Base-by-base conservation (phyloP, 2,329 filamentous ascomycete species). In the Hyphodiscus sp. region DNA sequence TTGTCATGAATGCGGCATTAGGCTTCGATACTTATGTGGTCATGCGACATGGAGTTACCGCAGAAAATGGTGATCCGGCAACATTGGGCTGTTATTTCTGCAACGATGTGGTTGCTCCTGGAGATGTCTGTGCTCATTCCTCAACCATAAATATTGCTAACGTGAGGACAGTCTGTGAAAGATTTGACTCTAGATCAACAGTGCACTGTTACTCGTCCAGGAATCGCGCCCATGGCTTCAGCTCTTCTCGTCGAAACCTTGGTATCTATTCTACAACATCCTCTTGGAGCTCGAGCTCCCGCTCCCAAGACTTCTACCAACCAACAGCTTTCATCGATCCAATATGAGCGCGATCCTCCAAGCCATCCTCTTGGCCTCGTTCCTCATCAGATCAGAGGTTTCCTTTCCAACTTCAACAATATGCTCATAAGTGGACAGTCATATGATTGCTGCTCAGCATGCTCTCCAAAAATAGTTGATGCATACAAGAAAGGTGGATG, bases 21-120 rank as follows among this genome's bases (percentile, higher is more conserved):
- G 94, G 94, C 0, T 99, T 99, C 66, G 94, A 99, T 71, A 94
- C 91, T 0, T 99, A 89, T 64, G 91, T 99, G 2, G 91, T 96
- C 38, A 97, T 99, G 94, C 83, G 94, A 53, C 94, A 99, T 69
- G 94, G 94, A 1, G 77, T 89, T 6, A 80, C 82, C 61, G 75
- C 76, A 2, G 69, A 72, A 43, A 73, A 76, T 49, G 75, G 80
- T 11, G 77, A 73, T n/a, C 76, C 82, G 51, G 75, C 82, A 49
- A 83, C 89, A 23, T 76, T 97, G 23, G 94, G 94, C 10, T 99
- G 94, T 71, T 99, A 99, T 69, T 99, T 97, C 71, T 99, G 94
- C 73, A 97, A 95, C 65, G 94, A 99, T 68, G 92, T 99, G 23
- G 92, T 97, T 48, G 89, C 92, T 7, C 94, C 94, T 20, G 86